Base-by-base conservation (phyloP, 192 early-diverging fungal genomes). In the Entomortierella lignicola region DNA sequence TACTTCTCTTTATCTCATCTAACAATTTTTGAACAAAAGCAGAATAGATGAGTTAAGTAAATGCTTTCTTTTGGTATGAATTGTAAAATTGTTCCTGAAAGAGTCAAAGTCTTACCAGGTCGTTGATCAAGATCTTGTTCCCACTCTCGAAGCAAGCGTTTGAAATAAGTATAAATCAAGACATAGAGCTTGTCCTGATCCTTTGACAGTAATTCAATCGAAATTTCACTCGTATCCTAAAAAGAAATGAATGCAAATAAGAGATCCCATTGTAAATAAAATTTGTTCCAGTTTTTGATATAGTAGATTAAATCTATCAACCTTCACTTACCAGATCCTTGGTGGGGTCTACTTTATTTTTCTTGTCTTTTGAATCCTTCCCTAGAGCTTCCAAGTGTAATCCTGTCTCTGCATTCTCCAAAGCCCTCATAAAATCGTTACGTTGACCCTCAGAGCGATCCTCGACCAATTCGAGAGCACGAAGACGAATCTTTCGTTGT, bases 61-160 rank as follows among this genome's bases (percentile, higher is more conserved):
- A 44, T 44, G 34, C 37, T 23, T 37, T 4, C 23, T 25, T 23
- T 37, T 25, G 20, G 17, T n/a, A 11, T 26, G 25, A 8, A 20
- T 30, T 8, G 37, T 12, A 12, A 47, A 2, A 4, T 47, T 42
- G 39, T 10, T 42, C 39, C 39, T 42, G 8, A 47, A 20, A 47
- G 12, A 11, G 20, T 5, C 12, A n/a, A 11, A 0, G 23, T 6
- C 55, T n/a, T 56, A 72, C 70, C 87, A 20, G 93, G 89, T 18
- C 95, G 87, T 20, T 84, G 79, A 21, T 89, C 88, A 74, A 99
- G 80, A 27, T 85, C 89, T 48, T 86, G 86, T 50, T 92, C 92
- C 98, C 98, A 99, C 80, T 96, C 94, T 61, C 91, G 84, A 30
- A 97, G 62, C 48, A 95, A 61, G 13, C 94, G 91, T 83, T 92